phyloP scores from a whole-genome alignment of 2,329 filamentous ascomycete species.

The Botrytis medusae region DNA sequence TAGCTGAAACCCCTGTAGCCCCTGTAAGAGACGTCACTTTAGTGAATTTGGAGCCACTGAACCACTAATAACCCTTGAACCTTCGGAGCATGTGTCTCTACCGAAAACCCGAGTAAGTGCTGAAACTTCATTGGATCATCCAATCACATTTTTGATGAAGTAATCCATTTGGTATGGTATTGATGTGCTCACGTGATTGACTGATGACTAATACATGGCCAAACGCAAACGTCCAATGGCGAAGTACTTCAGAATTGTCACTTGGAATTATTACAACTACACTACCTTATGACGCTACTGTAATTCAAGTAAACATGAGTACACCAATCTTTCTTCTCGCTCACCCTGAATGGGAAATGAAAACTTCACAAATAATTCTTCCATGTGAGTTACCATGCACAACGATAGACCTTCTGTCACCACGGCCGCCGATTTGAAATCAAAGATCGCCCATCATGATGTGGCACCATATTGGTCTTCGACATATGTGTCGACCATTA shows the following conservation, averaged over 20 bases:
- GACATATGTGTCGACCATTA: neutral
- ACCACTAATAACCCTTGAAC: neutral
- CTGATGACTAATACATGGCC: neutral
- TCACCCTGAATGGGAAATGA: neutral
- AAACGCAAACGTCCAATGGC: neutral
- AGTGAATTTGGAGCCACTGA: neutral
- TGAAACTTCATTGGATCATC: neutral
- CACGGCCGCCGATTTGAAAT: neutral
- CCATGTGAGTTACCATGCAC: neutral
- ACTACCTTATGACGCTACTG: neutral
- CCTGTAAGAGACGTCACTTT: conserved; percentile 8
- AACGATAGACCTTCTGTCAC: neutral
- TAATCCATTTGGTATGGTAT: neutral
- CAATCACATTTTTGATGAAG: neutral
- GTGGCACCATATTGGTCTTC: neutral
- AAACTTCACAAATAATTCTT: neutral
- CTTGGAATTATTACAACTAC: too few relatives aligned
- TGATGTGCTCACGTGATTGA: accelerated
- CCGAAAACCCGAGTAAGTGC: neutral
- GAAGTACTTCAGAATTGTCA: too few relatives aligned
- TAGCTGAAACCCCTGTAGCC: neutral
- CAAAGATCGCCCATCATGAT: neutral
- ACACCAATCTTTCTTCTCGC: neutral
- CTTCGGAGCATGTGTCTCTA: neutral
- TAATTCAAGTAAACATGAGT: neutral